Base-by-base conservation (phyloP, 148 eudicot genomes). In the Dysphania ambrosioides region DNA sequence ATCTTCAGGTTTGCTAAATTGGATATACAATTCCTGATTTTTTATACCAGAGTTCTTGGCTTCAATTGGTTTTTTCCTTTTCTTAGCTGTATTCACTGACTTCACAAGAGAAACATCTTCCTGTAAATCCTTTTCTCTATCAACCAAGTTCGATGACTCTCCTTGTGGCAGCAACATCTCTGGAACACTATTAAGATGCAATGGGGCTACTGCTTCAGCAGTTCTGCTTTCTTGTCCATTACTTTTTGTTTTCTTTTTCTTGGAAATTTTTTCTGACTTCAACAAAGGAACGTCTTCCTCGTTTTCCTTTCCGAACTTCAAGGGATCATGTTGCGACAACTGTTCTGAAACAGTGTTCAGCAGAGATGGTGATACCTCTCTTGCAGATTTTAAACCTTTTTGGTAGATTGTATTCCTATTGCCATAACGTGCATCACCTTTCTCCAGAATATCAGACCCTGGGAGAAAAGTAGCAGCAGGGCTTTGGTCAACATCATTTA, bases 21-120 rank as follows among this genome's bases (percentile, higher is more conserved):
- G 53, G 71, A 71, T 79, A 47, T 79, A 75, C 55, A 44, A 8
- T 2, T 81, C 78, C 49, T 73, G 71, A 49, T 72, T 70, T 74
- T 40, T 68, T 53, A 73, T 69, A 47, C 57, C 72, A 71, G 83
- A 74, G 49, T 72, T 85, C 76, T 81, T 82, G 11, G 77, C 75
- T 68, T 68, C 83, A 78, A 35, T 83, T 56, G 77, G n/a, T n/a
- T n/a, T 81, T 70, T 78, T 81, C 78, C 77, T 88, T 40, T 64
- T 79, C 75, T 78, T 86, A 58, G 58, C 55, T 23, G 53, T 31
- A 11, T 70, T 83, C 66, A 61, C 85, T 35, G 60, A 44, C 9
- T 41, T 59, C 49, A 34, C 23, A 34, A 51, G 55, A 59, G 71
- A 13, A 34, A 12, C 41, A 27, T 44, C 49, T 27, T 68, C 74